A percentile compares a stretch with the other conserved stretches of the same genome.
Conservation (phyloP, 2,329 filamentous ascomycete species). For the Epichloe amarillans region DNA sequence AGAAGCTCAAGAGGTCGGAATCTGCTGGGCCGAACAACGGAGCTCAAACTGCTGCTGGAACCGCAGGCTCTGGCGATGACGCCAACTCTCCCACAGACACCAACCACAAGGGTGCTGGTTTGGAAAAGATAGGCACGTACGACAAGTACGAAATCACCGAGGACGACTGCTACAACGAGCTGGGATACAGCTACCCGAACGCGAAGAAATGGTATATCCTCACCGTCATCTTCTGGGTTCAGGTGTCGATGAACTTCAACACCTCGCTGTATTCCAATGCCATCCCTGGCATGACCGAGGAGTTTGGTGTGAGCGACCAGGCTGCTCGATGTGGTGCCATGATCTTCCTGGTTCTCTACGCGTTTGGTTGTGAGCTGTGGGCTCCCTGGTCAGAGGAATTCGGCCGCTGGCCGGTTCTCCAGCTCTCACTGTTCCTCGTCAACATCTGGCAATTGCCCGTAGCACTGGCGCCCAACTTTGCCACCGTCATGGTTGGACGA, state of each 20-base stretch:
- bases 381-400: constrained; percentile 79
- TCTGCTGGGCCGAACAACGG: constrained; percentile 3
- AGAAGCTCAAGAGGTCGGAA: constrained; percentile 20
- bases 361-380: constrained; percentile 80
- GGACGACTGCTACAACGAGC: constrained; percentile 49
- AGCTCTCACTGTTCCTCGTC: constrained; percentile 59
- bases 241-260: constrained; percentile 70
- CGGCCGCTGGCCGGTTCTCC: constrained; percentile 62
- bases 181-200: constrained; percentile 47
- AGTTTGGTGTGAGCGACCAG: constrained; percentile 56
- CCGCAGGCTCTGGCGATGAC: constrained; percentile 5
- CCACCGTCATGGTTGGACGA: constrained; percentile 54
- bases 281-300: constrained; percentile 47
- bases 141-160: constrained; percentile 35
- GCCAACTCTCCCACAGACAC: constrained; percentile 4
- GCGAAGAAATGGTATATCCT: constrained; percentile 63
- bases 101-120: constrained; percentile 20
- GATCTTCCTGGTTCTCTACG: constrained; percentile 67
- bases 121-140: constrained; percentile 24
- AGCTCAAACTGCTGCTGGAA: constrained; percentile 1
- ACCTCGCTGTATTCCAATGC: constrained; percentile 62
- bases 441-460: constrained; percentile 67
- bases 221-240: constrained; percentile 59
- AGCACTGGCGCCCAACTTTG: constrained; percentile 60
- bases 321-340: constrained; percentile 60